Evolutionary conservation across 805 yeast species (phyloP), one percentile per base, ranked within the genome.

Genomic region (Kuraishia borneana): DNA sequence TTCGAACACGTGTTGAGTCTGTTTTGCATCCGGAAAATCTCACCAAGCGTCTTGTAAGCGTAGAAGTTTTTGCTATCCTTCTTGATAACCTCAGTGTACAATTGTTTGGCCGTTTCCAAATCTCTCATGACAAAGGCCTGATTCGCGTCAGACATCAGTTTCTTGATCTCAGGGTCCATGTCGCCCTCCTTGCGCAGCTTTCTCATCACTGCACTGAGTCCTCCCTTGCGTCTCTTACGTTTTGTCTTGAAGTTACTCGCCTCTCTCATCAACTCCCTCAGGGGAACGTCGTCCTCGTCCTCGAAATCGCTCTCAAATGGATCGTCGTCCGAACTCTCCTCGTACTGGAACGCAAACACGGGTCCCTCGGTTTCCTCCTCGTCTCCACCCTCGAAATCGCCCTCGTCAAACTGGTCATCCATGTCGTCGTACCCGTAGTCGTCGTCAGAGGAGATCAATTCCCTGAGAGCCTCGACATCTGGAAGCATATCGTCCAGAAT

Each of bases 31-130:
- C 73, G 67, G 42, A 82, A 79, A 31, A 89, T 82, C 47, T 83
- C 95, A 31, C 96, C 96, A 30, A 87, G 58, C 0, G 94, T 82
- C 46, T 82, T 79, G 61, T 88, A 88, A 0, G 96, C 96, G 30
- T 82, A 74, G 52, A 73, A 79, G 50, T 83, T 81, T 42, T 72
- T 71, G 10, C 83, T 78, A 48, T 87, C 95, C 35, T 76, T 64
- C 44, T 77, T 75, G 39, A 89, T 76, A 9, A 85, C 94, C 40
- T 73, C 83, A 43, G 64, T 59, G 54, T 69, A 88, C 33, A 68
- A 50, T 33, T 68, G 57, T 43, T 72, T 68, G 0, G 94, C 89
- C 1, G 58, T 63, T 21, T 66, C 70, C 14, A 70, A 64, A 45
- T 81, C 79, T 32, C 68, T 67, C 21, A 68, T 50, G 2, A 82